Evolutionary conservation across 331 rosid species (phyloP).

Genomic region (Quercus lobata): DNA sequence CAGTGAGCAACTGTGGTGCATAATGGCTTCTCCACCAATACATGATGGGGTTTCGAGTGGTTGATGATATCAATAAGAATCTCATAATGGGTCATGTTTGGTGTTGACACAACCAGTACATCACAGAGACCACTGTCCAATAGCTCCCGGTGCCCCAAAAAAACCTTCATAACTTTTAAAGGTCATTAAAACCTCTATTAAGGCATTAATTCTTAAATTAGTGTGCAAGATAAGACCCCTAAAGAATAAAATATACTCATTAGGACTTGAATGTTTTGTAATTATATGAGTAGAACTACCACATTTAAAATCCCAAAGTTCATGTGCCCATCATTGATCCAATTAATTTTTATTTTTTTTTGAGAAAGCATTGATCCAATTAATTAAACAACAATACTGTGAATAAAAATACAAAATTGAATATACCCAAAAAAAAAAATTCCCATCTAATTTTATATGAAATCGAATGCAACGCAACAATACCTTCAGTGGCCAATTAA

Average conservation of each 20-base stretch:
- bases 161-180: slow-evolving; percentile 58
- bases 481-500: slow-evolving; percentile 67
- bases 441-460: background rate
- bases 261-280: background rate
- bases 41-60: slow-evolving; percentile 75
- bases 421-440: background rate
- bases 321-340: background rate
- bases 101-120: slow-evolving; percentile 79
- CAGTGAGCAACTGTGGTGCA: slow-evolving; percentile 84
- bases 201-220: background rate
- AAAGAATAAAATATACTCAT: background rate
- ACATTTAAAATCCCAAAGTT: background rate
- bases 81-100: slow-evolving; percentile 89
- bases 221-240: background rate
- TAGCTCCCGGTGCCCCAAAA: slow-evolving; percentile 74
- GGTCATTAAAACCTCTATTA: slow-evolving; percentile 13
- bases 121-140: slow-evolving; percentile 74
- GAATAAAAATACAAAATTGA: background rate
- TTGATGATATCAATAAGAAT: slow-evolving; percentile 86
- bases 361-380: background rate
- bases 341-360: too few relatives aligned
- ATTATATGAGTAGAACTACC: background rate
- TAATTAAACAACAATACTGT: background rate
- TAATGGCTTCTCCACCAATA: slow-evolving; percentile 84
- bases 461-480: background rate